Conservation (phyloP, 805 yeast species). For the Starmera quercuum region DNA sequence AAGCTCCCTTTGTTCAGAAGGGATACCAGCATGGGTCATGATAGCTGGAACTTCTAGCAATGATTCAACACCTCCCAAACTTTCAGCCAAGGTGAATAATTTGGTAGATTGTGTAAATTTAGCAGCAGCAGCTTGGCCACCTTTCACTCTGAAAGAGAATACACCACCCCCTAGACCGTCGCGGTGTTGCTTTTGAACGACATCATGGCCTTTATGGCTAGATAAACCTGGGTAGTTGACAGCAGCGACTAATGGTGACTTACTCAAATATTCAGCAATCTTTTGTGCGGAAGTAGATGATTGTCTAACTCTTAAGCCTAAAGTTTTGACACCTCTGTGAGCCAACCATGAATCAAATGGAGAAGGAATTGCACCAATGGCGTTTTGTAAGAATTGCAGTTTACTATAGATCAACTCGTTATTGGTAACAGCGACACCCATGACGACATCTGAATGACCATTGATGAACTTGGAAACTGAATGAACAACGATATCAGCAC, state of each 20-base stretch:
- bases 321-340: slow-evolving; percentile 84
- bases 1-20: slow-evolving; percentile 67
- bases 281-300: slow-evolving; percentile 58
- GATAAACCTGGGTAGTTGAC: slow-evolving; percentile 84
- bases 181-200: slow-evolving; percentile 71
- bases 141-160: slow-evolving; percentile 79
- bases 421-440: slow-evolving; percentile 77
- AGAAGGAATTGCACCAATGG: slow-evolving; percentile 83
- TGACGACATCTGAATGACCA: slow-evolving; percentile 88
- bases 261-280: slow-evolving; percentile 57
- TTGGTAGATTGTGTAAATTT: slow-evolving; percentile 66
- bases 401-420: slow-evolving; percentile 49
- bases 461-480: slow-evolving; percentile 87
- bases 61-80: slow-evolving; percentile 86
- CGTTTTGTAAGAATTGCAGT: slow-evolving; percentile 75
- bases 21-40: slow-evolving; percentile 91
- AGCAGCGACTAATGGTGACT: slow-evolving; percentile 43
- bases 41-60: slow-evolving; percentile 82
- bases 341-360: slow-evolving; percentile 91
- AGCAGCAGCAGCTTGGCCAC: slow-evolving; percentile 73
- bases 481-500: slow-evolving; percentile 85
- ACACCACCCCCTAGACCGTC: slow-evolving; percentile 87
- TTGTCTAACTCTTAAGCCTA: slow-evolving; percentile 71
- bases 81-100: slow-evolving; percentile 80
- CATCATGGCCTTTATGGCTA: slow-evolving; percentile 52